Percentiles rank a stretch among this genome's conserved stretches.
Conservation (phyloP, 345 rosid species). For the Camelina neglecta region DNA sequence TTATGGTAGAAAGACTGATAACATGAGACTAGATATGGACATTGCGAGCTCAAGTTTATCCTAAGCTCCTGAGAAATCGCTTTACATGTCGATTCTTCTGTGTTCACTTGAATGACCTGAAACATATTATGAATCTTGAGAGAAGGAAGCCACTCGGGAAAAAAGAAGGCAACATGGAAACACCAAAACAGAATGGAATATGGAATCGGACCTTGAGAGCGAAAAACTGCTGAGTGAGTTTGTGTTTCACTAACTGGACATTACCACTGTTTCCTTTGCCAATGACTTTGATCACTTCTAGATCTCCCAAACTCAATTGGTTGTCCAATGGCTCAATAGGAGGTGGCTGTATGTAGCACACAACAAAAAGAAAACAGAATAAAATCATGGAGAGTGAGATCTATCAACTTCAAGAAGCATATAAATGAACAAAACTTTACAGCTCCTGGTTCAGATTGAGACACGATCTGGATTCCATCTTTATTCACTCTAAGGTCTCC, state of each 20-base stretch:
- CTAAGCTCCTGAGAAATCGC: conserved; percentile 80
- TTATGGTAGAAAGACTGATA: conserved; percentile 84
- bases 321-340: conserved; percentile 69
- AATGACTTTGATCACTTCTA: conserved; percentile 81
- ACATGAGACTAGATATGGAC: conserved; percentile 80
- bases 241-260: conserved; percentile 95
- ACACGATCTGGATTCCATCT: conserved; percentile 81
- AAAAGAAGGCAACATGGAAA: neutral
- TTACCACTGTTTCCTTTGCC: conserved; percentile 94
- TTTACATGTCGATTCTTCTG: conserved; percentile 65
- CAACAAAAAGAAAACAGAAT: too few species aligned
- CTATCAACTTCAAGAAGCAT: conserved; percentile 22
- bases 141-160: neutral
- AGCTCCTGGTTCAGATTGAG: conserved; percentile 57
- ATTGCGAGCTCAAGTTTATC: conserved; percentile 77
- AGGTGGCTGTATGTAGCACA: conserved; percentile 64
- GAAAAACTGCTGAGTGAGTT: conserved; percentile 86
- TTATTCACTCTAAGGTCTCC: conserved; percentile 93
- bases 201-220: conserved; percentile 77
- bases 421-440: conserved; percentile 45
- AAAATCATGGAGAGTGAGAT: conserved; percentile 8
- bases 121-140: neutral
- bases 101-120: conserved; percentile 75
- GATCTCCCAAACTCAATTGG: conserved; percentile 70
- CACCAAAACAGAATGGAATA: neutral